Evolutionary conservation across 2,329 filamentous ascomycete species (phyloP), one percentile per base, ranked within the genome.

Genomic region (Myriosclerotinia curreyana): DNA sequence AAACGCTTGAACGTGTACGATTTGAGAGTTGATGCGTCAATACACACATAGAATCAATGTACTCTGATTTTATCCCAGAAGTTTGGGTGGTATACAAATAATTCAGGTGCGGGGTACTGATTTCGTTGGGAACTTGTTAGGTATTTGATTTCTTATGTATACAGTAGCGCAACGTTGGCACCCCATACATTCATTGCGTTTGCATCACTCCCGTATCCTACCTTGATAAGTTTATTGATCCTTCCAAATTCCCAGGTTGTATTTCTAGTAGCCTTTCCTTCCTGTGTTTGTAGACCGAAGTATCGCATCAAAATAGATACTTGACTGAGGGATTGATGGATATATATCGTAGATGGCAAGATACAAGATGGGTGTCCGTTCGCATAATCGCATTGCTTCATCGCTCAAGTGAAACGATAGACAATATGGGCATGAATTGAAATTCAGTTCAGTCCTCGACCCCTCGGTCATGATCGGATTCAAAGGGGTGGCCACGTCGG

Each of bases 181-280:
- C n/a, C n/a, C n/a, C n/a, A n/a, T n/a, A n/a, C n/a, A n/a, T n/a
- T n/a, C n/a, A n/a, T n/a, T n/a, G n/a, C n/a, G n/a, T n/a, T n/a
- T n/a, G n/a, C n/a, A n/a, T 52, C 15, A 55, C 22, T 55, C 17
- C 36, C 52, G 52, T 40, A 28, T 42, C 14, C 52, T 55, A 20
- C 22, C 52, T 12, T n/a, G 15, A 20, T 8, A n/a, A 40, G 12
- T n/a, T 17, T 28, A 12, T 28, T 40, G 0, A 55, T 42, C 9
- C 22, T 42, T 40, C 22, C 38, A 8, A 25, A 17, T 17, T 28
- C 11, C 22, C 15, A 28, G 17, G 36, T 17, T 28, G 36, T 54
- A 54, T 28, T 40, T 11, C 36, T 2, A 5, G 1, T 6, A 42
- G 6, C 7, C 8, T 55, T 22, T 20, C 14, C 28, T 20, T 36